Percentiles rank a stretch among this genome's conserved stretches.
Conservation (phyloP, 345 rosid genomes). For the Salix koriyanagi region DNA sequence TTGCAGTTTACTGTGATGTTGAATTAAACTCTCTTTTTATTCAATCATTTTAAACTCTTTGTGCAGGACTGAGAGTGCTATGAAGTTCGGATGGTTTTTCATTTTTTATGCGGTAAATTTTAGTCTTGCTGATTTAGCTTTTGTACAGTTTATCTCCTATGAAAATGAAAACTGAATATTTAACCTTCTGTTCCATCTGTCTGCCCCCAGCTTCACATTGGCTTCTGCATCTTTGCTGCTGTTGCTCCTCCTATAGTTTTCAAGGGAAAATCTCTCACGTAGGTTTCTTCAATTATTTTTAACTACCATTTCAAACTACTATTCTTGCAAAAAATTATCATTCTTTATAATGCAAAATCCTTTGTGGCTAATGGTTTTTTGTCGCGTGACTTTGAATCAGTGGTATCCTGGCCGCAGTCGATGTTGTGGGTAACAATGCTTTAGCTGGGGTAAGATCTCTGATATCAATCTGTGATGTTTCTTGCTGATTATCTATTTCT, state of each 20-base stretch:
- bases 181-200: neutral
- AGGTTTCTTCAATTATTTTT: slow-evolving; percentile 4
- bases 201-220: slow-evolving; percentile 23
- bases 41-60: neutral
- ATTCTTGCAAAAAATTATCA: neutral
- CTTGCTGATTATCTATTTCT: neutral
- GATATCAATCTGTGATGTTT: neutral
- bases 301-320: neutral
- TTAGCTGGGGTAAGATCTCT: slow-evolving; percentile 29
- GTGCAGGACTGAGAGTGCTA: slow-evolving; percentile 31
- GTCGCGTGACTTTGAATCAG: slow-evolving; percentile 11
- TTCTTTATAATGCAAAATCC: neutral
- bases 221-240: slow-evolving; percentile 37
- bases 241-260: slow-evolving; percentile 34
- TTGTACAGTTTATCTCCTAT: neutral
- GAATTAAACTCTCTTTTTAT: neutral
- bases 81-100: slow-evolving; percentile 36
- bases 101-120: slow-evolving; percentile 19
- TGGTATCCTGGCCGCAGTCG: slow-evolving; percentile 28
- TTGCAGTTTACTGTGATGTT: neutral
- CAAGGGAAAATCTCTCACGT: slow-evolving; percentile 35
- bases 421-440: slow-evolving; percentile 9
- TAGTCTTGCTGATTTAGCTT: neutral
- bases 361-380: slow-evolving; percentile 8
- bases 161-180: neutral